Base-by-base conservation (phyloP, 78 protist genomes). In the Trichosphaerium sp. region DNA sequence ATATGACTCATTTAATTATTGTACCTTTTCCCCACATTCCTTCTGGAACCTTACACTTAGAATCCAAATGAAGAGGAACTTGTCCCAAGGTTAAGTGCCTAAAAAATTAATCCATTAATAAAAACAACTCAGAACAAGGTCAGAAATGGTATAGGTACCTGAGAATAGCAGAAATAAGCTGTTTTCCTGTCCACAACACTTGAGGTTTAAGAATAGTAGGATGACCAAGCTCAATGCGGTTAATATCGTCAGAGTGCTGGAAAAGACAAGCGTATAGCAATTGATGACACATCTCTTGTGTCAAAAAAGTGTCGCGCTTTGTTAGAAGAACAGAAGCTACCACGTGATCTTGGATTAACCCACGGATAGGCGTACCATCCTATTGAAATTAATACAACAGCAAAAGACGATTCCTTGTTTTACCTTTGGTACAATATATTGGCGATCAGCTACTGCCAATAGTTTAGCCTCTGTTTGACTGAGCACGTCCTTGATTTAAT, bases 261-360 rank as follows among this genome's bases (percentile, higher is more conserved):
- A 69, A 75, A 15, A 52, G 51, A 8, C 59, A 44, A 14, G 57
- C 68, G 47, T 56, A 78, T 39, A 93, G 67, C 21, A 94, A 65
- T 34, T 84, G 85, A 48, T 43, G 42, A 69, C 58, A 92, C 15
- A 74, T 59, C 0, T 52, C 60, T 3, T 42, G 29, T 0, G 59
- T 57, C 54, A 94, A 38, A 82, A 93, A 96, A 6, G 95, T 77
- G 57, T 92, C 96, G 23, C 84, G 57, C 58, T 41, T 54, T 15
- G 97, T 92, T 26, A 96, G 56, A 21, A 85, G 60, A 5, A 88
- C 90, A 23, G 97, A 98, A 3, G 96, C 61, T 3, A 85, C 85
- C n/a, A 96, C 90, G 63, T 92, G 95, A 76, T 98, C 99, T 77
- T 96, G 99, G 59, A 98, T 96, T 48, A 98, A 68, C 71, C 99